These are phyloP conservation scores for Rhodotorula toruloides DNA, from an alignment of 768 basidiomycete species.

Conservation along the genomic window DNA sequence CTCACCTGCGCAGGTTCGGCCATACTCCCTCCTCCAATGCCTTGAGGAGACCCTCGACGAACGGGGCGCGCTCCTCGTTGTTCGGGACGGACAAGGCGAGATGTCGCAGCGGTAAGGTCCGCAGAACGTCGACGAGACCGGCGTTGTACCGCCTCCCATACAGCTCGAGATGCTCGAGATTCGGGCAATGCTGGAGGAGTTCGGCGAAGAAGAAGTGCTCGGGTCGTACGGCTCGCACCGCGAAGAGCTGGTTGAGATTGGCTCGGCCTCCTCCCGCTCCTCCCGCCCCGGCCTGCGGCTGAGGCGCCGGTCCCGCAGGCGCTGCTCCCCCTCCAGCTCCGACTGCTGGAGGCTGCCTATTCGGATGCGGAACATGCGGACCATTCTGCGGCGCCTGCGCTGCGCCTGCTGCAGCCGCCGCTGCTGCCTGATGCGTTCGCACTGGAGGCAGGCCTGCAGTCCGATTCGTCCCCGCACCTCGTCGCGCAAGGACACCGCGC, in stretches of 20 bases:
- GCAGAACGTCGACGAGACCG: background rate
- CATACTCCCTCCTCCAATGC: background rate
- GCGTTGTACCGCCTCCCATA: constrained; percentile 9
- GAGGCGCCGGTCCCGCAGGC: no score
- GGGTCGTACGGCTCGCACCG: background rate
- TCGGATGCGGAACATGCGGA: no score
- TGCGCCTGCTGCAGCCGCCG: no score
- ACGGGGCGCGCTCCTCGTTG: background rate
- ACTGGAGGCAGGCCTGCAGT: no score
- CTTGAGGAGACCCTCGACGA: background rate
- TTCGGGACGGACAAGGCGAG: constrained; percentile 12
- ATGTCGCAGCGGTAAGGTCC: background rate
- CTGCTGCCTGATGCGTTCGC: no score
- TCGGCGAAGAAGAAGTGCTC: constrained; percentile 15
- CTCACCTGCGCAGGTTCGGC: background rate
- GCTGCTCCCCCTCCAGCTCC: no score
- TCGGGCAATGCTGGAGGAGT: background rate
- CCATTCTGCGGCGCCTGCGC: no score
- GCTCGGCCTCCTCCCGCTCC: no score
- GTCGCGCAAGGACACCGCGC: no score
- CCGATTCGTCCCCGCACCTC: no score
- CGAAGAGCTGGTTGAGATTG: background rate
- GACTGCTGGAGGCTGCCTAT: no score
- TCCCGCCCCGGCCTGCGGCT: no score
- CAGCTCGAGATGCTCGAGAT: constrained; percentile 21